Base-by-base conservation (phyloP, 345 rosid species). In the Bretschneidera sinensis region DNA sequence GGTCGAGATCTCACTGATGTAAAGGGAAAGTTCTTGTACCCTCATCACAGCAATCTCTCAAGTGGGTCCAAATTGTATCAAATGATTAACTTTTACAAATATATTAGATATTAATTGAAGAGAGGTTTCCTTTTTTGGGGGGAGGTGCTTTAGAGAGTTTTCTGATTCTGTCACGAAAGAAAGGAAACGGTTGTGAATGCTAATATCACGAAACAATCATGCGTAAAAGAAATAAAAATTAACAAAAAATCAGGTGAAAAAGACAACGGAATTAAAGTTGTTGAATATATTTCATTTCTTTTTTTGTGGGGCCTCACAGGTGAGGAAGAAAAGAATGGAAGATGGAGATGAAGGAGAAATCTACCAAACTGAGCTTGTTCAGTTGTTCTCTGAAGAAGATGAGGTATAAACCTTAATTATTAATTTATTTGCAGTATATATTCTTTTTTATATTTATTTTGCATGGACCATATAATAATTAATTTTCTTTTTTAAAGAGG, bases 321-420 rank as follows among this genome's bases (percentile, higher is more conserved):
- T 80, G 57, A 80, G 73, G 63, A 75, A 81, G 35, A 81, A 72
- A 33, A 77, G 74, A 49, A 61, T 76, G 74, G 91, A 74, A 43
- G 83, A 68, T 62, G 85, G 83, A 5, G 73, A 68, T 59, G 84
- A 74, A 11, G 87, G n/a, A n/a, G n/a, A 81, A 51, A 80, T 85
- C 18, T 85, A 87, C 25, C 82, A 87, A 74, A 92, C 91, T 51
- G 97, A 94, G 61, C 97, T 90, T 49, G 78, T 79, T 49, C 96
- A 94, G 67, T 62, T 91, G 57, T 94, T 94, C 64, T 85, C 96
- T 0, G 97, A 86, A 73, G 99, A 91, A 79, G 96, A 94, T 61
- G 97, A 88, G 95, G 99, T 92, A 77, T 20, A 1, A 16, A 21
- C 5, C n/a, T n/a, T n/a, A n/a, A n/a, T 21, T 2, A 3, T 8